Evolutionary conservation across 1,139 yeast genomes (phyloP), one percentile per base, ranked within the genome.

Genomic region (Kluyveromyces marxianus): DNA sequence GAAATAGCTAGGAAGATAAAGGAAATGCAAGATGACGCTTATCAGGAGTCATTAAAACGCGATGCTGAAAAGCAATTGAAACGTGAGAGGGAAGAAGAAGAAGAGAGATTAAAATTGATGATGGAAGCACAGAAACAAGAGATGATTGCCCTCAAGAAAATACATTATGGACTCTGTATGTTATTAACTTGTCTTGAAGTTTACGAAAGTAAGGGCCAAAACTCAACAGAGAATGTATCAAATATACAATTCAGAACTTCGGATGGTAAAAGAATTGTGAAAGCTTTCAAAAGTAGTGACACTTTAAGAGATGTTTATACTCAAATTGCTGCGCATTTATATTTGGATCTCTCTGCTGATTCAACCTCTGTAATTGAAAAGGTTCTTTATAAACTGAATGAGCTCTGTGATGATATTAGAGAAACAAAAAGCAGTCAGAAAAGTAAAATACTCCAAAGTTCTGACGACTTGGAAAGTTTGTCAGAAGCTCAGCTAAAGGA

Each of bases 291-390:
- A 28, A 72, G 75, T 25, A 58, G 65, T 4, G 70, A 76, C 14
- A 66, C 79, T 0, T 60, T 83, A n/a, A 70, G 70, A 39, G 84
- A 84, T 35, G 62, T 90, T 4, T 88, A 87, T 61, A 71, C 80
- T 39, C 78, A 72, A 55, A 77, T 86, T 38, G 88, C 83, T 50
- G 67, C 67, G 14, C 57, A 60, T 37, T 42, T 66, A 31, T 60
- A 59, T 45, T 39, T 67, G 25, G 40, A 50, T 1, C 48, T 50
- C 4, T 33, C 21, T 10, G 35, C 10, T 33, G 35, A 33, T 14
- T 14, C 21, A 14, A 14, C 21, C 21, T 14, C 21, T 14, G 21
- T 14, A 14, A 14, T 14, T 14, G 21, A 14, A 14, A 14, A 14
- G 21, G 21, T 14, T 14, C 21, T 14, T 14, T 14, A 14, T 14